Conservation (phyloP, 2,329 filamentous ascomycete genomes). For the Ustulina deusta region DNA sequence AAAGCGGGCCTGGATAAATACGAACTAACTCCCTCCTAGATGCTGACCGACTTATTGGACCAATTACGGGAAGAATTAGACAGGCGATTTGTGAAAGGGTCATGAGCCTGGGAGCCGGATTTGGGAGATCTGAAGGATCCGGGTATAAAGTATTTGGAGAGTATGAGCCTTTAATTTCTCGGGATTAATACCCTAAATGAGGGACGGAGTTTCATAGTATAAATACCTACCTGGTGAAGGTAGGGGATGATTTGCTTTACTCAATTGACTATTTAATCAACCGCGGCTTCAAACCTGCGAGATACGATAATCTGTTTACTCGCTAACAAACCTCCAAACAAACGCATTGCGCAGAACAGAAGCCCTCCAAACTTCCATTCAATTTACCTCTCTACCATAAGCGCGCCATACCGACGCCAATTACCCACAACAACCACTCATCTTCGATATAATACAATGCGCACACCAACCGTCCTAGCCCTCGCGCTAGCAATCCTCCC, state of each 20-base stretch:
- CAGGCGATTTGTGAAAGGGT: constrained; percentile 6
- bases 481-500: constrained; percentile 13
- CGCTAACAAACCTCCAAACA: neutral
- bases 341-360: too few relatives aligned
- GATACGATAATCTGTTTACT: neutral
- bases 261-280: neutral
- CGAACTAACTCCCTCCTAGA: neutral
- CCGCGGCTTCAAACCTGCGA: neutral
- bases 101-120: neutral
- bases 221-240: neutral
- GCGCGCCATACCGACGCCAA: neutral
- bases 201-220: neutral
- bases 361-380: neutral
- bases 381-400: neutral
- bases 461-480: constrained; percentile 23
- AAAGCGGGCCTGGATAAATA: constrained; percentile 9
- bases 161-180: neutral
- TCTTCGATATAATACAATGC: constrained; percentile 17
- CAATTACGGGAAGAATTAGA: neutral
- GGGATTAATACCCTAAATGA: constrained; percentile 18
- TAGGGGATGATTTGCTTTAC: neutral
- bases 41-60: neutral
- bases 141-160: constrained; percentile 18
- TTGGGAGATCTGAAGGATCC: constrained; percentile 16
- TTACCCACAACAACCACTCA: neutral